Conservation (phyloP, 2,329 filamentous ascomycete species). For the Xylaria sp. region DNA sequence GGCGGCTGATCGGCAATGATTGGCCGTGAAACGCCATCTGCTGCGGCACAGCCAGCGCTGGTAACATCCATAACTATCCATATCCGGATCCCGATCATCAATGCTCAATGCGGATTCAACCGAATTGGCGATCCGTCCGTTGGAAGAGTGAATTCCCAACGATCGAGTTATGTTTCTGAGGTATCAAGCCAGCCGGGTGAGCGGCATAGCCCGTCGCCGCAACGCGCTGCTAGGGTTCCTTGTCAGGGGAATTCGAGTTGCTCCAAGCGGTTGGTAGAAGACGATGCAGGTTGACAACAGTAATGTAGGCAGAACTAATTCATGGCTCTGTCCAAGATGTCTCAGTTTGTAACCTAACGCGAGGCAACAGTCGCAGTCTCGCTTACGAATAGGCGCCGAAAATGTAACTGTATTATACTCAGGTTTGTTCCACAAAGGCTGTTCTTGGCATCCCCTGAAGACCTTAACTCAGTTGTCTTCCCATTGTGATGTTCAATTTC, state of each 20-base stretch:
- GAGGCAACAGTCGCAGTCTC: slow-evolving; percentile 13
- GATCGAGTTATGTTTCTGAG: neutral
- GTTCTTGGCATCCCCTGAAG: neutral
- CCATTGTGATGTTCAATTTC: neutral
- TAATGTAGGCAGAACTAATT: slow-evolving; percentile 1
- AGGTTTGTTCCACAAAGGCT: slow-evolving; percentile 13
- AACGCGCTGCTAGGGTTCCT: neutral
- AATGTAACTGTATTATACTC: slow-evolving; percentile 16
- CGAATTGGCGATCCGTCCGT: neutral
- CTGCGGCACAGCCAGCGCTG: slow-evolving; percentile 14
- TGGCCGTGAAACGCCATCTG: slow-evolving; percentile 9
- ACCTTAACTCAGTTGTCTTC: neutral
- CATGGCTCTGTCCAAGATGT: slow-evolving; percentile 8
- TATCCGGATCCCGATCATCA: slow-evolving; percentile 2
- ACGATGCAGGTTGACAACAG: slow-evolving; percentile 7
- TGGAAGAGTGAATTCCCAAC: neutral
- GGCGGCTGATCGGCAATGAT: slow-evolving; percentile 16
- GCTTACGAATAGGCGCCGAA: slow-evolving; percentile 14
- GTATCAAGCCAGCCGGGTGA: slow-evolving; percentile 2
- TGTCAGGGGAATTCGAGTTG: neutral
- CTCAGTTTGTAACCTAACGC: slow-evolving; percentile 9
- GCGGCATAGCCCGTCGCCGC: neutral
- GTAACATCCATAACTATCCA: slow-evolving; percentile 14
- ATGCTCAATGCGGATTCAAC: slow-evolving; percentile 8
- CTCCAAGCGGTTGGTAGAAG: neutral